Conservation (phyloP, 1,284 basidiomycete genomes). For the Cerrena zonata region DNA sequence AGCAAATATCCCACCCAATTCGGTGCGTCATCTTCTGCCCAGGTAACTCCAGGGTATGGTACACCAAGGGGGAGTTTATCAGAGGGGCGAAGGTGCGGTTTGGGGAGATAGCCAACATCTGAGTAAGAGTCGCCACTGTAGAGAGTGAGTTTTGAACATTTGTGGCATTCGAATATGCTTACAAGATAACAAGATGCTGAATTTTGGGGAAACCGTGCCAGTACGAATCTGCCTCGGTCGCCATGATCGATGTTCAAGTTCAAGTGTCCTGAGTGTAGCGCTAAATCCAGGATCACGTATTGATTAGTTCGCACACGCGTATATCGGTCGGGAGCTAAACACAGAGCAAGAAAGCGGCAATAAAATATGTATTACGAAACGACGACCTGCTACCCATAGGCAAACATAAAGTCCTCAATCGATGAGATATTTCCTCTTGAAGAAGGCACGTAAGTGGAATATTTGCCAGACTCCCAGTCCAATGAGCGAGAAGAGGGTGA, state of each 20-base stretch:
- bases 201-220: slow-evolving; percentile 38
- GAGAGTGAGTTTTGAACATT: slow-evolving; percentile 2
- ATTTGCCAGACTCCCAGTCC: slow-evolving; percentile 93
- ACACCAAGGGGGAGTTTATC: slow-evolving; percentile 42
- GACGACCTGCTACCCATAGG: background rate
- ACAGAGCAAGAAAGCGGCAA: too few species aligned
- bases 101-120: slow-evolving; percentile 30
- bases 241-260: too few species aligned
- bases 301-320: too few species aligned
- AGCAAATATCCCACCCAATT: slow-evolving; percentile 55
- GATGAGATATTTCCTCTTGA: slow-evolving; percentile 96
- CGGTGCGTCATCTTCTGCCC: slow-evolving; percentile 35
- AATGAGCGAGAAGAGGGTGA: slow-evolving; percentile 76
- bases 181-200: slow-evolving; percentile 42
- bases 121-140: slow-evolving; percentile 51
- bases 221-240: too few species aligned
- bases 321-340: too few species aligned
- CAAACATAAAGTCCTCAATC: slow-evolving; percentile 44
- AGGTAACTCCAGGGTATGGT: slow-evolving; percentile 40
- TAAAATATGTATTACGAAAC: too few species aligned
- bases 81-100: slow-evolving; percentile 24
- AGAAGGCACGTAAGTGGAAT: slow-evolving; percentile 86
- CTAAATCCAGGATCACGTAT: too few species aligned
- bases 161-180: too few species aligned
- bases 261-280: too few species aligned